Conservation (phyloP, 148 eudicot genomes). For the Pouteria glomerata region DNA sequence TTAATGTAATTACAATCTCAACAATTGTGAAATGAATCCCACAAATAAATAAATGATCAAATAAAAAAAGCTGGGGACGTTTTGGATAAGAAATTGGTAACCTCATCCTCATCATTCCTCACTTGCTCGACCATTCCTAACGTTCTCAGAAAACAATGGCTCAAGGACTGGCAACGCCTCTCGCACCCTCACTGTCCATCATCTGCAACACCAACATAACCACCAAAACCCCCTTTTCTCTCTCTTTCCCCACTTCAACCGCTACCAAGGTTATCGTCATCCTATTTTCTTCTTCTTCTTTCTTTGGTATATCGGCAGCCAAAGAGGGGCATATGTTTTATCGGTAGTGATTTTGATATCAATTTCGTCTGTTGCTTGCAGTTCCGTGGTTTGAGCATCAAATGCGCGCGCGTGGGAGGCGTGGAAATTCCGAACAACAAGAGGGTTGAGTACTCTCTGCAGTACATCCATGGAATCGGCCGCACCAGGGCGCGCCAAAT, state of each 20-base stretch:
- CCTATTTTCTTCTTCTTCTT: neutral
- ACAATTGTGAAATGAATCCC: no score
- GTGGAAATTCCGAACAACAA: constrained; percentile 63
- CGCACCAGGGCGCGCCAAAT: constrained; percentile 44
- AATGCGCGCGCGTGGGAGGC: constrained; percentile 60
- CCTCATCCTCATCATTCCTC: no score
- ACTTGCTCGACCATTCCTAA: no score
- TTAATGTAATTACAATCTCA: no score
- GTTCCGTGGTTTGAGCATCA: constrained; percentile 35
- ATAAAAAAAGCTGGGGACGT: no score
- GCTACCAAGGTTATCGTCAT: constrained; percentile 28
- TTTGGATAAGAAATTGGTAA: no score
- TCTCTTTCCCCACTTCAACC: constrained; percentile 29
- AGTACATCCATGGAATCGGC: constrained; percentile 62
- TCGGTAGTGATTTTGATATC: neutral
- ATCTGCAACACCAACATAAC: constrained; percentile 10
- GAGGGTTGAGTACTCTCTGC: constrained; percentile 51
- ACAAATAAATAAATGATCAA: no score
- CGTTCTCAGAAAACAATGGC: constrained; percentile 17
- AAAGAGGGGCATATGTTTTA: neutral
- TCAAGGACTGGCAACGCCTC: constrained; percentile 14
- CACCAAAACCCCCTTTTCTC: constrained; percentile 11
- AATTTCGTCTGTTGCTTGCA: constrained; percentile 5
- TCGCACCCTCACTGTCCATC: constrained; percentile 16
- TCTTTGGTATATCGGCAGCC: neutral